Base-by-base conservation (phyloP, 2,329 filamentous ascomycete species). In the Gremmenia infestans region DNA sequence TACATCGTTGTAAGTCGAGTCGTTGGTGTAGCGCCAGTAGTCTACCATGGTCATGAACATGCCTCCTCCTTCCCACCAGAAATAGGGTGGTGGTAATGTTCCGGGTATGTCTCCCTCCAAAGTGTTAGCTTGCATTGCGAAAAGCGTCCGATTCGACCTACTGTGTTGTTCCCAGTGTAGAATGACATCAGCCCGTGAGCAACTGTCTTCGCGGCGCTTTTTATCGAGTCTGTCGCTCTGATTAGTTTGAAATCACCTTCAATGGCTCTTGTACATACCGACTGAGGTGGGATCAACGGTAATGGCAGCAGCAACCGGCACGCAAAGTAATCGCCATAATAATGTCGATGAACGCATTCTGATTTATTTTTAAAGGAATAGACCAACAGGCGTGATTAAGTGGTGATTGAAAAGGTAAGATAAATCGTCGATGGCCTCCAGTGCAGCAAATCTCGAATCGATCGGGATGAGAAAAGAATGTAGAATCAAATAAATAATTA, bases 21-120 rank as follows among this genome's bases (percentile, higher is more conserved):
- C 88, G 25, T 83, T 84, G 0, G 89, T 92, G 69, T 89, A 88
- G 67, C 85, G 86, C 88, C 88, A 94, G 70, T 93, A 94, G 63
- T 94, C 88, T 54, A 95, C 78, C 58, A 94, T 74, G 2, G 86
- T 78, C 52, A 81, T 82, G 72, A 85, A 77, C 75, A 92, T 83
- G 78, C 86, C 72, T 88, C 87, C 89, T 85, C 90, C 82, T 62
- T 80, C 78, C 78, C 78, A 81, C 78, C 78, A 81, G 65, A 78
- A 80, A 62, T 78, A 78, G 14, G 80, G 80, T 28, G 67, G 67
- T 11, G 76, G 76, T 45, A 81, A 73, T 51, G 78, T 70, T 35
- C 80, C 80, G 15, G 78, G 78, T 17, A 75, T 76, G 12, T 72
- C 71, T 22, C 76, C 77, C 62, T 66, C 48, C n/a, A n/a, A 8